Evolutionary conservation across 2,329 filamentous ascomycete genomes (phyloP).

Genomic region (Beauveria rudraprayagi): DNA sequence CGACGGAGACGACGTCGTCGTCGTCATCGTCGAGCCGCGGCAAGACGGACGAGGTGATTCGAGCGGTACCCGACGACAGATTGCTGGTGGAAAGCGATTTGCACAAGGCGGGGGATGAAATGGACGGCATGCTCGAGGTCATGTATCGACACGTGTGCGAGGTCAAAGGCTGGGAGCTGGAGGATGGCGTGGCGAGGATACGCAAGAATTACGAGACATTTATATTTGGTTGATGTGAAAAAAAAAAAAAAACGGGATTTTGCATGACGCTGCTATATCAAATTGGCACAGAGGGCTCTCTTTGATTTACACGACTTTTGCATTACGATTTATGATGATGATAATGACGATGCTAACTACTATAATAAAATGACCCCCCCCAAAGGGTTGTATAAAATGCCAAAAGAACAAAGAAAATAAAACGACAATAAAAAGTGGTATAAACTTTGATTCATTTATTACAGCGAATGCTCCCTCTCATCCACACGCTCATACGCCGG

Average conservation of each 20-base stretch:
- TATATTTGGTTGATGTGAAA: conserved; percentile 48
- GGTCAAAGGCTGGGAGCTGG: conserved; percentile 68
- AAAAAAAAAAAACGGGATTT: background rate
- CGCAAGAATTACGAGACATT: conserved; percentile 72
- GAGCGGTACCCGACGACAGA: conserved; percentile 65
- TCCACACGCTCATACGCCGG: conserved; percentile 16
- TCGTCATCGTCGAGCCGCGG: conserved; percentile 18
- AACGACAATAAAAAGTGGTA: background rate
- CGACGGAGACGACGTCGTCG: conserved; percentile 31
- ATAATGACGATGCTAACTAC: background rate
- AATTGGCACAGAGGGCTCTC: too few species aligned
- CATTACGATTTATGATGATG: background rate
- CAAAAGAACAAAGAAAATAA: background rate
- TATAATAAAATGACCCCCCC: background rate
- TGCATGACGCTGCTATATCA: background rate
- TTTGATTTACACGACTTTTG: background rate
- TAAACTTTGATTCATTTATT: background rate
- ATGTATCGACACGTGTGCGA: conserved; percentile 69
- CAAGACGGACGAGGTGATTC: conserved; percentile 57
- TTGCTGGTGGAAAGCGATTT: conserved; percentile 87
- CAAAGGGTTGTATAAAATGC: background rate
- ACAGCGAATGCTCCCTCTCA: conserved; percentile 6
- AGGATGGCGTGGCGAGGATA: conserved; percentile 60
- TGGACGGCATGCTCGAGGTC: conserved; percentile 71
- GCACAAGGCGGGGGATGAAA: conserved; percentile 69